These are phyloP conservation scores for Aspergillus arachidicola DNA, from an alignment of 2,329 filamentous ascomycete genomes.

Conservation along the genomic window DNA sequence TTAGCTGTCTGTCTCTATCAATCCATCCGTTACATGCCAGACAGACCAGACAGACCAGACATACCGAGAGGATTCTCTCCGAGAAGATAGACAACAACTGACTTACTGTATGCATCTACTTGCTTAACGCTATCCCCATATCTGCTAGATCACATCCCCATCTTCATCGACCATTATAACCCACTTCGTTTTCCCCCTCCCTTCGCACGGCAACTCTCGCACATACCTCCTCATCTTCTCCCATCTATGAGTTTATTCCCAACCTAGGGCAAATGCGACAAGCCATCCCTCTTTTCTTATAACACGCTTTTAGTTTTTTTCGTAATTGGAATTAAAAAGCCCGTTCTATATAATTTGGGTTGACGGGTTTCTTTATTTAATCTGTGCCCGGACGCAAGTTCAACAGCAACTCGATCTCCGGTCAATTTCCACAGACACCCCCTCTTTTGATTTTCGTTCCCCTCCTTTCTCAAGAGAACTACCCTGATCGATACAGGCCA, in stretches of 20 bases:
- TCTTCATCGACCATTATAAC: background rate
- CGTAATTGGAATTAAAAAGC: background rate
- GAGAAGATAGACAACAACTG: background rate
- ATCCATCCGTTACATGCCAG: background rate
- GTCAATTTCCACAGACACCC: conserved; percentile 1
- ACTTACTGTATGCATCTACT: conserved; percentile 1
- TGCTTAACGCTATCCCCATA: conserved; percentile 5
- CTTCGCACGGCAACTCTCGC: background rate
- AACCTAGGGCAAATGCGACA: background rate
- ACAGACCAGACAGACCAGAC: background rate
- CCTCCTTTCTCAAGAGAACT: background rate
- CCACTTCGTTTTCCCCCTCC: background rate
- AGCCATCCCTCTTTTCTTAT: background rate
- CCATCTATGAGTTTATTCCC: background rate
- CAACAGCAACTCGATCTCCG: background rate
- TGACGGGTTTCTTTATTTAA: background rate
- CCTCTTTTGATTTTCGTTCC: background rate
- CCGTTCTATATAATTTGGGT: background rate
- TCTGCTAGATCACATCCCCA: background rate
- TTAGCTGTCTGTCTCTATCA: background rate
- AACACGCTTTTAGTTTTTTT: background rate
- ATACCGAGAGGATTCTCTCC: conserved; percentile 1
- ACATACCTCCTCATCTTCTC: background rate
- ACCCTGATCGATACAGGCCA: background rate
- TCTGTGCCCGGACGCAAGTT: background rate